Percentiles rank a stretch among this genome's conserved stretches.
Conservation (phyloP, 1,139 yeast species). For the Yamadazyma diddensiae region DNA sequence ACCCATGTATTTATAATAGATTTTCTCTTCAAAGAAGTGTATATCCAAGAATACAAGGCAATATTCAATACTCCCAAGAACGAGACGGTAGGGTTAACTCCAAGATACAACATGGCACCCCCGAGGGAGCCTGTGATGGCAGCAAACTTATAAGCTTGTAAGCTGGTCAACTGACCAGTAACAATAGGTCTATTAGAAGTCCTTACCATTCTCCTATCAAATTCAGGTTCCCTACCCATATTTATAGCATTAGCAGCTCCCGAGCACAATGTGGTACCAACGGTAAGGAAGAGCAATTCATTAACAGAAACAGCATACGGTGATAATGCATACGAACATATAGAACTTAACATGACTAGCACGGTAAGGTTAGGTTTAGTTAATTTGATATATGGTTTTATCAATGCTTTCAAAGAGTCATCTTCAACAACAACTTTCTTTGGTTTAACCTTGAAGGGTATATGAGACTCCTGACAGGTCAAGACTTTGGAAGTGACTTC, state of each 20-base stretch:
- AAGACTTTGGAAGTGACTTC: slow-evolving; percentile 26
- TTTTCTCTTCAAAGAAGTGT: slow-evolving; percentile 84
- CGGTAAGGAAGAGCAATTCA: slow-evolving; percentile 67
- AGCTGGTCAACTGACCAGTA: slow-evolving; percentile 70
- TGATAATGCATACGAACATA: slow-evolving; percentile 90
- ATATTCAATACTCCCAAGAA: slow-evolving; percentile 74
- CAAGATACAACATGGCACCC: slow-evolving; percentile 61
- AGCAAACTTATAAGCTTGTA: slow-evolving; percentile 80
- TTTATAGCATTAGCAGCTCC: slow-evolving; percentile 96
- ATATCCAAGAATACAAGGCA: slow-evolving; percentile 79
- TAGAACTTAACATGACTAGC: slow-evolving; percentile 84
- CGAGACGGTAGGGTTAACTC: slow-evolving; percentile 87
- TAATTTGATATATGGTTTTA: slow-evolving; percentile 67
- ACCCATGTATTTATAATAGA: slow-evolving; percentile 95
- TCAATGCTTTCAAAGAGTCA: slow-evolving; percentile 26
- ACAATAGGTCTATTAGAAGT: slow-evolving; percentile 92
- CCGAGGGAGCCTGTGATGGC: slow-evolving; percentile 71
- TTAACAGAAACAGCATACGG: slow-evolving; percentile 74
- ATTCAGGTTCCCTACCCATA: slow-evolving; percentile 94
- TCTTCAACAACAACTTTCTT: slow-evolving; percentile 17
- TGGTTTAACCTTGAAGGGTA: slow-evolving; percentile 61
- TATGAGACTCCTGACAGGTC: slow-evolving; percentile 38
- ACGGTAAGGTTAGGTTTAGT: slow-evolving; percentile 89
- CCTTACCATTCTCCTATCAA: slow-evolving; percentile 83
- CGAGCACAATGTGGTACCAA: slow-evolving; percentile 85